Conservation (phyloP, 768 basidiomycete genomes). For the Lactarius hatsudake region DNA sequence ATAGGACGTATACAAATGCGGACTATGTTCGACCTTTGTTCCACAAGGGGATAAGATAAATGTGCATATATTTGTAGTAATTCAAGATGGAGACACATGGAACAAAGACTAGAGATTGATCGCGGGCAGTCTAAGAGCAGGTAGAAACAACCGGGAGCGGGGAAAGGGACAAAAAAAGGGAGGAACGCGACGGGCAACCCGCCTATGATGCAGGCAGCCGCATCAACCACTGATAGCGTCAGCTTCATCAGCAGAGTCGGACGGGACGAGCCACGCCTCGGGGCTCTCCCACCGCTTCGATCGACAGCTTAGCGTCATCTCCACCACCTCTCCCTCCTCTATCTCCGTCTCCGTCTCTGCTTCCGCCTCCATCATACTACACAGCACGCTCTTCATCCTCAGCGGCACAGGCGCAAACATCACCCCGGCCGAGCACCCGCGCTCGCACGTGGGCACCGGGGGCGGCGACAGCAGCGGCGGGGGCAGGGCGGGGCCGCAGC, state of each 20-base stretch:
- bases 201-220: not conserved
- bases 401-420: constrained; percentile 1
- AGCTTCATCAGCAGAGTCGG: constrained; percentile 6
- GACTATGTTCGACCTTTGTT: not conserved
- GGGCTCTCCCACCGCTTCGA: constrained; percentile 11
- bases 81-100: not conserved
- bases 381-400: not conserved
- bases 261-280: constrained; percentile 25
- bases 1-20: not conserved
- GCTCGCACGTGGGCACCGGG: too few species aligned
- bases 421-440: not conserved
- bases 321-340: not conserved
- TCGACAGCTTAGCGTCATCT: not conserved
- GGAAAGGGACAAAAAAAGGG: not conserved
- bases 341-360: not conserved
- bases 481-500: not conserved
- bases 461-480: not conserved
- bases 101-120: not conserved
- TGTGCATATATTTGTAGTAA: not conserved
- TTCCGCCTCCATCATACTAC: not conserved
- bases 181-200: not conserved
- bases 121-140: not conserved
- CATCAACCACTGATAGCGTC: not conserved
- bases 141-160: not conserved
- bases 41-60: not conserved